A percentile compares a stretch with the other conserved stretches of the same genome.
Evolutionary conservation across 1,139 yeast genomes (phyloP).

Genomic region (Entelexis sorbosivorans): DNA sequence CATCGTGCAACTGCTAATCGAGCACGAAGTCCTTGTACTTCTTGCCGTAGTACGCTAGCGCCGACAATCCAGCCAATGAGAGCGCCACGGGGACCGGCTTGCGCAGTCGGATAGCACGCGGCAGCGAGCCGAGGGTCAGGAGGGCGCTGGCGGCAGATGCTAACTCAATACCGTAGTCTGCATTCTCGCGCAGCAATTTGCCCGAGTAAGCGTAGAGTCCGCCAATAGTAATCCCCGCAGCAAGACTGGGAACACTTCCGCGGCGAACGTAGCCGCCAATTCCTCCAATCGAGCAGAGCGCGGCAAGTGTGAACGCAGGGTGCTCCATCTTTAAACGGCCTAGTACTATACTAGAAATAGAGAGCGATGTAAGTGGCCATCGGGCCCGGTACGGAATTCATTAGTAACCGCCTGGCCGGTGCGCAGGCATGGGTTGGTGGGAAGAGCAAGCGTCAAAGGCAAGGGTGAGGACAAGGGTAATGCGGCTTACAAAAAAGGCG

Average conservation of each 20-base stretch:
- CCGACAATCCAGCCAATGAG: slow-evolving; percentile 51
- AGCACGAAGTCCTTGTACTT: slow-evolving; percentile 60
- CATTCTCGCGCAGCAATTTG: slow-evolving; percentile 58
- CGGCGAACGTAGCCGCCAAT: slow-evolving; percentile 57
- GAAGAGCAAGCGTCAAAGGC: neutral
- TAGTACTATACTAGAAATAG: neutral
- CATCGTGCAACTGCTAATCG: neutral
- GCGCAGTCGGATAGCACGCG: slow-evolving; percentile 51
- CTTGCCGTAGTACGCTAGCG: slow-evolving; percentile 58
- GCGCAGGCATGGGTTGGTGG: neutral
- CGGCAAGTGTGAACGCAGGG: slow-evolving; percentile 66
- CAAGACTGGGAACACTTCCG: slow-evolving; percentile 66
- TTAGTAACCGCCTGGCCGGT: neutral
- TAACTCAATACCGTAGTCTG: slow-evolving; percentile 68
- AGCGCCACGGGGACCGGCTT: slow-evolving; percentile 70
- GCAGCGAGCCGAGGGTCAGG: slow-evolving; percentile 56
- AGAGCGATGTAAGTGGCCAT: slow-evolving; percentile 3
- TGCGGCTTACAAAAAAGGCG: neutral
- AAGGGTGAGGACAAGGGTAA: neutral
- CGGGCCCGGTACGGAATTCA: slow-evolving; percentile 3
- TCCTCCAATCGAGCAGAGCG: slow-evolving; percentile 67
- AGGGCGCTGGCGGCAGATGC: slow-evolving; percentile 64
- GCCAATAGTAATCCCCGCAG: slow-evolving; percentile 66
- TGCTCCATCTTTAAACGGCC: slow-evolving; percentile 43
- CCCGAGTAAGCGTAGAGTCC: slow-evolving; percentile 67